Conservation (phyloP, 1,284 basidiomycete genomes). For the Malassezia equina region DNA sequence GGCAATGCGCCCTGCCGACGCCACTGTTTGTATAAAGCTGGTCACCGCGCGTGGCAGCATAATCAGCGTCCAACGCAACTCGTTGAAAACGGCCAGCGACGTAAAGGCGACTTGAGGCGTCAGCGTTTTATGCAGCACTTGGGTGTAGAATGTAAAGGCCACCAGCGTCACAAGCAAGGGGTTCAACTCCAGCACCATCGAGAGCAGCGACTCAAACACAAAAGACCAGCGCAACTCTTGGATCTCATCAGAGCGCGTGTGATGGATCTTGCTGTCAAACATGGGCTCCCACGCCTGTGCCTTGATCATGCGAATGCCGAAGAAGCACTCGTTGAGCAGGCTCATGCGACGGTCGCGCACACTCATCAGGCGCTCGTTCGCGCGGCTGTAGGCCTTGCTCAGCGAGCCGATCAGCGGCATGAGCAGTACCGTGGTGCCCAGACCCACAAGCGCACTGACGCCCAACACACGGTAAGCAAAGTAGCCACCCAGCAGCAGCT, state of each 20-base stretch:
- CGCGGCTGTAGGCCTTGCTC: background rate
- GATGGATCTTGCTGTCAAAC: background rate
- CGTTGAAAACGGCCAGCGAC: conserved; percentile 20
- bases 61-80: conserved; percentile 24
- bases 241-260: conserved; percentile 6
- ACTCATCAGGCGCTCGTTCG: conserved; percentile 14
- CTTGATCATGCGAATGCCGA: conserved; percentile 20
- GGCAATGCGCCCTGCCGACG: conserved; percentile 68
- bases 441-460: conserved; percentile 10
- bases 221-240: background rate
- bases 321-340: conserved; percentile 16
- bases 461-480: conserved; percentile 17
- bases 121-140: conserved; percentile 21
- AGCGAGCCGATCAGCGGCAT: conserved; percentile 5
- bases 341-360: conserved; percentile 14
- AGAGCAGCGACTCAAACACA: conserved; percentile 5
- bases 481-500: conserved; percentile 17
- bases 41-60: conserved; percentile 27
- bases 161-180: conserved; percentile 22
- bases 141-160: conserved; percentile 27
- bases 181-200: conserved; percentile 12
- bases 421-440: conserved; percentile 7
- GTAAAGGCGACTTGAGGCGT: conserved; percentile 31
- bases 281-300: conserved; percentile 16
- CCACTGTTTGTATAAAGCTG: conserved; percentile 55